Percentiles rank a stretch among this genome's conserved stretches.
phyloP scores from a whole-genome alignment of 352 stramenopile genomes.

The Blastocystis sp. region DNA sequence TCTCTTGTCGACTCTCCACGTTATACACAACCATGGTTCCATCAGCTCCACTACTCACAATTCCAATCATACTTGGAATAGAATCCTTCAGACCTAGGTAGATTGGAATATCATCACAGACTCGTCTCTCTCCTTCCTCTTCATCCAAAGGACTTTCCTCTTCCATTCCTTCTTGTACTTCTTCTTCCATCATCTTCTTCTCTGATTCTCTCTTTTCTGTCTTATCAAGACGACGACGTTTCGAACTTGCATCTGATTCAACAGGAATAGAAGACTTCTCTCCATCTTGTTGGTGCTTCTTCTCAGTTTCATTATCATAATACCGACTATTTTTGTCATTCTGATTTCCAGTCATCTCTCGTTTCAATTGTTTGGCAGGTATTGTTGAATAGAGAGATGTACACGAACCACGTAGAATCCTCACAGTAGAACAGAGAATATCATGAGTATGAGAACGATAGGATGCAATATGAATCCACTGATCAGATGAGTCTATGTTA shows the following conservation, averaged over 20 bases:
- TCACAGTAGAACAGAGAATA: slow-evolving; percentile 2
- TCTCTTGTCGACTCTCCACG: not conserved
- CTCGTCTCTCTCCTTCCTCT: no score
- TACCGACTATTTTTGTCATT: no score
- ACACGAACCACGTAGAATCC: not conserved
- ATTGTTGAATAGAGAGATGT: not conserved
- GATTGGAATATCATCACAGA: not conserved
- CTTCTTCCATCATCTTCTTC: not conserved
- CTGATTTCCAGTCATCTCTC: no score
- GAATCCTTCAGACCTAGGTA: not conserved
- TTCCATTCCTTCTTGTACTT: not conserved
- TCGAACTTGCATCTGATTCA: no score
- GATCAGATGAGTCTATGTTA: not conserved
- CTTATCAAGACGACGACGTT: no score
- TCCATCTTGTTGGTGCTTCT: no score
- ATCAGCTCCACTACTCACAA: not conserved
- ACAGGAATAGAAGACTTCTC: no score
- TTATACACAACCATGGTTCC: not conserved
- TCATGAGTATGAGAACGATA: slow-evolving; percentile 9
- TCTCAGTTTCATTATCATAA: no score
- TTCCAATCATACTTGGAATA: not conserved
- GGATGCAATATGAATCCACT: not conserved
- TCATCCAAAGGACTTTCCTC: not conserved
- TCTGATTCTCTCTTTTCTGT: no score
- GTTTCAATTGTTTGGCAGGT: not conserved